Percentiles rank a stretch among this genome's conserved stretches.
Conservation (phyloP, 805 yeast genomes). For the Metahyphopichia silvanorum region DNA sequence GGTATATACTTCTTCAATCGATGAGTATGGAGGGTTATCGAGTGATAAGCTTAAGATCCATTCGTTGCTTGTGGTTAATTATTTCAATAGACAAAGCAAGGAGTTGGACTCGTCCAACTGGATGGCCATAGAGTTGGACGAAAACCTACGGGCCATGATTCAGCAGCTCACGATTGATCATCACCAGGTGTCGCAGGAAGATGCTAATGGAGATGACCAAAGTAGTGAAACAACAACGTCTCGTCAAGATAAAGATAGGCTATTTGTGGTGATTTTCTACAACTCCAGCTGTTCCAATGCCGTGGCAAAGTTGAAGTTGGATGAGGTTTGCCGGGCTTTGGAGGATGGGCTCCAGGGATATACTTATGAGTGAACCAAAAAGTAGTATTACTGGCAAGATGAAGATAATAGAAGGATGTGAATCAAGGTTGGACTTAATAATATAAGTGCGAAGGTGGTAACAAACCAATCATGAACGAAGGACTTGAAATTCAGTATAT, state of each 20-base stretch:
- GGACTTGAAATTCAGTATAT: no score
- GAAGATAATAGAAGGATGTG: not conserved
- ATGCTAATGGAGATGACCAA: conserved; percentile 3
- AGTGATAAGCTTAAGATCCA: conserved; percentile 31
- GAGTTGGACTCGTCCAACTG: conserved; percentile 11
- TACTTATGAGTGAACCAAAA: not conserved
- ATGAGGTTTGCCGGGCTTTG: conserved; percentile 26
- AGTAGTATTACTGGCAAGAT: not conserved
- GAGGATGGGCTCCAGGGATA: conserved; percentile 30
- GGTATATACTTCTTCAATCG: conserved; percentile 19
- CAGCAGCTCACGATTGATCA: conserved; percentile 11
- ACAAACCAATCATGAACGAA: no score
- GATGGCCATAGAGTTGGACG: conserved; percentile 29
- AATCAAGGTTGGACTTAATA: not conserved
- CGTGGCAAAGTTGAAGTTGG: conserved; percentile 34
- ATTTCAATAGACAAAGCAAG: conserved; percentile 13
- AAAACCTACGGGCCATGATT: conserved; percentile 23
- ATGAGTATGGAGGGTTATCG: conserved; percentile 10
- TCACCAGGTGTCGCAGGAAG: no score
- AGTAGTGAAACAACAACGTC: no score
- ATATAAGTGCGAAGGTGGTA: no score
- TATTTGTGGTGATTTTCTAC: conserved; percentile 34
- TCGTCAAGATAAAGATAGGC: no score
- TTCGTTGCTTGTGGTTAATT: conserved; percentile 32
- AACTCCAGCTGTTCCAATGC: conserved; percentile 22